A percentile compares a stretch with the other conserved stretches of the same genome.
These are phyloP conservation scores for Physcia stellaris DNA, from an alignment of 495 filamentous ascomycete genomes.

Conservation along the genomic window DNA sequence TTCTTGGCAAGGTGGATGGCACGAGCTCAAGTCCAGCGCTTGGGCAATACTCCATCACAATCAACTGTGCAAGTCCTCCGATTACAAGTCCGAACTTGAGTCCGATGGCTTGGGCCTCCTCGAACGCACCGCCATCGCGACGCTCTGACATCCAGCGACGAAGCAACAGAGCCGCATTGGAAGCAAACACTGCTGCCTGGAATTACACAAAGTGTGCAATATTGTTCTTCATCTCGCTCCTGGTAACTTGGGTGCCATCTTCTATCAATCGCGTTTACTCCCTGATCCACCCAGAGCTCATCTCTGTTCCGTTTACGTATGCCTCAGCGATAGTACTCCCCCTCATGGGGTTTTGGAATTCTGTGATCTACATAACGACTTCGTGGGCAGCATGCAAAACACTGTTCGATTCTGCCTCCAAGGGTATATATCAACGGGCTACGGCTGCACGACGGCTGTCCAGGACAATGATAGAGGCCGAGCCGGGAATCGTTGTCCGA, in stretches of 20 bases:
- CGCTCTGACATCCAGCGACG: too few relatives aligned
- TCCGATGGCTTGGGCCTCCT: not conserved
- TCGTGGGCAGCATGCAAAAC: not conserved
- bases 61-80: not conserved
- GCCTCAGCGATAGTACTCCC: constrained; percentile 64
- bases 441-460: not conserved
- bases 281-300: constrained; percentile 38
- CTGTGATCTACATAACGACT: constrained; percentile 69
- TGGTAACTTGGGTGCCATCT: constrained; percentile 55
- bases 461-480: not conserved
- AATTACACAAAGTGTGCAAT: constrained; percentile 72
- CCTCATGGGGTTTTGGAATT: constrained; percentile 82
- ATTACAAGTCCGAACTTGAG: not conserved
- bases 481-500: not conserved
- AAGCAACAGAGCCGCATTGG: constrained; percentile 4
- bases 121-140: not conserved
- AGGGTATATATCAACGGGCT: not conserved
- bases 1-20: not conserved
- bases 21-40: not conserved
- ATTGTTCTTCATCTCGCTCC: constrained; percentile 67
- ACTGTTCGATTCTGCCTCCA: not conserved
- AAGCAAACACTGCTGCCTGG: constrained; percentile 39
- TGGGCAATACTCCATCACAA: constrained; percentile 9
- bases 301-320: constrained; percentile 48
- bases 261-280: constrained; percentile 67